Percentiles rank a stretch among this genome's conserved stretches.
Evolutionary conservation across 2,329 filamentous ascomycete genomes (phyloP).

Genomic region (Cladosporium cucumerinum): DNA sequence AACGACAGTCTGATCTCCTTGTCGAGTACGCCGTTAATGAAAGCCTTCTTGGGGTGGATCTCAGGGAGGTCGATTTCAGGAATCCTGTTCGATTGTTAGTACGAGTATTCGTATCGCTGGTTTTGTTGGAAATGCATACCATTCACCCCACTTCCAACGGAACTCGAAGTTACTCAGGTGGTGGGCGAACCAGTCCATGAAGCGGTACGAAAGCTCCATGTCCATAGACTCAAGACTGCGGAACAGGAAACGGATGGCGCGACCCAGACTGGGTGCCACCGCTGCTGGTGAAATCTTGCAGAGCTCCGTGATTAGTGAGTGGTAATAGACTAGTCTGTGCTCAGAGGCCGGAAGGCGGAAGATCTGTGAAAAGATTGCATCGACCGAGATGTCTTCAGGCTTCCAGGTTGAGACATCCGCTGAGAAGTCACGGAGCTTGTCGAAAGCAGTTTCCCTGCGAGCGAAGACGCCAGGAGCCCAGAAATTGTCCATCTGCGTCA

Average conservation of each 20-base stretch:
- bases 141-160: constrained; percentile 99
- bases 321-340: constrained; percentile 95
- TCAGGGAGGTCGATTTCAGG: constrained; percentile 76
- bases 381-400: constrained; percentile 94
- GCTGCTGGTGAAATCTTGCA: constrained; percentile 95
- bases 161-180: constrained; percentile 99
- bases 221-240: constrained; percentile 78
- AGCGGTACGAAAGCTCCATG: constrained; percentile 78
- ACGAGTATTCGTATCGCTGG: constrained; percentile 9
- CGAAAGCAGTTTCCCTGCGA: constrained; percentile 88
- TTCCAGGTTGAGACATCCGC: constrained; percentile 84
- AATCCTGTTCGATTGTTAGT: constrained; percentile 47
- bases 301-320: constrained; percentile 87
- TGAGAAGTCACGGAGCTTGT: constrained; percentile 68
- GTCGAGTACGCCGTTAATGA: constrained; percentile 85
- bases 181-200: constrained; percentile 96
- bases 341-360: constrained; percentile 82
- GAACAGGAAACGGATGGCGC: constrained; percentile 90
- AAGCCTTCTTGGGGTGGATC: constrained; percentile 84
- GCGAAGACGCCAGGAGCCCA: constrained; percentile 88
- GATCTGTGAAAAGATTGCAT: constrained; percentile 93
- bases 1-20: constrained; percentile 97
- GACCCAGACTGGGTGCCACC: constrained; percentile 89
- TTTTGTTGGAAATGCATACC: constrained; percentile 50
- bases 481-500: constrained; percentile 94